A percentile compares a stretch with the other conserved stretches of the same genome.
Evolutionary conservation across 495 filamentous ascomycete genomes (phyloP).

Genomic region (Annulohypoxylon stygium): DNA sequence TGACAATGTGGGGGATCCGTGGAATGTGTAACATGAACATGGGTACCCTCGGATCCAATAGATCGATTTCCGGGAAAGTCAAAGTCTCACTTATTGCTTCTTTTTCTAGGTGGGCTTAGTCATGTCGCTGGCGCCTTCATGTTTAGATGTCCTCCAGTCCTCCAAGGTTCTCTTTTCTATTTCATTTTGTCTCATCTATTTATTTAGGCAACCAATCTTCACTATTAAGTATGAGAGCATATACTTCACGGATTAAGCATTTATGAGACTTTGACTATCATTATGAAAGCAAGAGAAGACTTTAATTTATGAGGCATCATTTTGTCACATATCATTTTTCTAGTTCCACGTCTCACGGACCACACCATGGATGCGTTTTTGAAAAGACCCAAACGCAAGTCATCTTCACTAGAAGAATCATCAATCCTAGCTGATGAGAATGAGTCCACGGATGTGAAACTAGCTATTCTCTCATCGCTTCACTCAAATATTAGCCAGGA

Average conservation of each 20-base stretch:
- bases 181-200: slow-evolving; percentile 12
- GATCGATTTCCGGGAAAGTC: slow-evolving; percentile 19
- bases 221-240: not conserved
- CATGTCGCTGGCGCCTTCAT: slow-evolving; percentile 2
- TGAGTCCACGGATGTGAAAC: slow-evolving; percentile 88
- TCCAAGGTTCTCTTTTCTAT: not conserved
- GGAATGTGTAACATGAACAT: slow-evolving; percentile 5
- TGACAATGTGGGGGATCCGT: slow-evolving; percentile 5
- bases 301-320: slow-evolving; percentile 15
- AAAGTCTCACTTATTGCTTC: too few species aligned
- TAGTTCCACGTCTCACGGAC: not conserved
- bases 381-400: slow-evolving; percentile 59
- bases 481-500: slow-evolving; percentile 72
- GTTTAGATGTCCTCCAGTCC: not conserved
- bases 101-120: not conserved
- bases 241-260: not conserved
- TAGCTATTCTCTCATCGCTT: slow-evolving; percentile 85
- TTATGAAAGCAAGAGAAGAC: not conserved
- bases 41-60: not conserved
- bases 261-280: not conserved
- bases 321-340: slow-evolving; percentile 22
- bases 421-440: slow-evolving; percentile 53
- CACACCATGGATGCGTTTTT: slow-evolving; percentile 61
- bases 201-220: slow-evolving; percentile 20
- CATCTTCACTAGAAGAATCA: slow-evolving; percentile 39